phyloP scores from a whole-genome alignment of 345 rosid genomes.

The Melaleuca alternifolia region DNA sequence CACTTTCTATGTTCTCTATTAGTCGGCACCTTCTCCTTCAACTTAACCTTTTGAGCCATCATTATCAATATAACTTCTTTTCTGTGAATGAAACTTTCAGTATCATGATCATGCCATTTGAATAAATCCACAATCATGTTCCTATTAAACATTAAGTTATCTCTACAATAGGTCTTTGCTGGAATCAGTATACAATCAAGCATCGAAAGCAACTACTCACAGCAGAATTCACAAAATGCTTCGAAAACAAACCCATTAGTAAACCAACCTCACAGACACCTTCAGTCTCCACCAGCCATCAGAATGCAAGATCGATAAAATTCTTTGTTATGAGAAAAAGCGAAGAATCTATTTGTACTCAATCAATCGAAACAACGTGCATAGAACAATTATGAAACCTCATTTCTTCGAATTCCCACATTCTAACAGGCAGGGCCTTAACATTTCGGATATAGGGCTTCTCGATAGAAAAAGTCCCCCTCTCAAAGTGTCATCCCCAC shows the following conservation, averaged over 20 bases:
- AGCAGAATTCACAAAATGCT: not conserved
- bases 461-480: not conserved
- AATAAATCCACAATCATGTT: not conserved
- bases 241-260: not conserved
- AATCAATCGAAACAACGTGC: rapidly evolving
- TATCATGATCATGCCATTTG: not conserved
- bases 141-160: not conserved
- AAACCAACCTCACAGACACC: not conserved
- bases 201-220: not conserved
- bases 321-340: too few species aligned
- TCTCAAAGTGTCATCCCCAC: not conserved
- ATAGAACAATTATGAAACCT: not conserved
- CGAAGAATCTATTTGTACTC: not conserved
- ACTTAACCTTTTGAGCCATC: not conserved
- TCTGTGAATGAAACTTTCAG: not conserved
- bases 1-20: not conserved
- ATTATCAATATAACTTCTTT: not conserved
- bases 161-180: not conserved
- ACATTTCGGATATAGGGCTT: not conserved
- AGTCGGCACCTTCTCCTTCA: not conserved
- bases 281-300: not conserved
- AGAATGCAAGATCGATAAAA: not conserved
- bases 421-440: not conserved
- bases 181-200: not conserved
- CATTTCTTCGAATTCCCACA: not conserved